Base-by-base conservation (phyloP, 2,329 filamentous ascomycete species). In the Diaporthe capsici region DNA sequence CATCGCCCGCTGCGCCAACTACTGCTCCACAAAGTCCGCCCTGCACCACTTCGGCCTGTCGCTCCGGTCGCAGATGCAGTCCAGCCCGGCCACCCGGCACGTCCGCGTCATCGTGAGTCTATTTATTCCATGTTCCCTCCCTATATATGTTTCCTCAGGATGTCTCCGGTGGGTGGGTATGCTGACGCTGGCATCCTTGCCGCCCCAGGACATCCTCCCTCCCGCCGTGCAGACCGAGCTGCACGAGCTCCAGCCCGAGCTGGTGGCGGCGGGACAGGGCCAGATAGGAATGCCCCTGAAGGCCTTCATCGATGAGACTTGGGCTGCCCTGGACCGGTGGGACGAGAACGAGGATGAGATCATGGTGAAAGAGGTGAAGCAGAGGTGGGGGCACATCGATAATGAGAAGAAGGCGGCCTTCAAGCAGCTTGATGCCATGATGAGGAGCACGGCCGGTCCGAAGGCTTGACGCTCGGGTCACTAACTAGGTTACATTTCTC, bases 11-110 rank as follows among this genome's bases (percentile, higher is more conserved):
- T 84, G 87, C 78, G 84, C 86, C 1, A 88, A 87, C 49, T 91
- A 91, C 83, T 89, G 86, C 71, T 87, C 88, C 2, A 86, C 86
- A 15, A 91, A 91, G 79, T 86, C 88, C 0, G 89, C 89, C 3
- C 80, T 91, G 51, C 87, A 89, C 78, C 82, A 83, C 6, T 88
- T 88, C 70, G 79, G 84, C 34, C 81, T 78, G 78, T 81, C 81
- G 2, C 78, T 82, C n/a, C 78, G 81, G 37, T 67, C 76, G 6
- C 81, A 82, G 77, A 77, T 82, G 2, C 65, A 70, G 34, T 70
- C 65, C 20, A 70, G 65, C 49, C 49, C 65, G 15, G 75, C 77
- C 4, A 82, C 86, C 12, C 82, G 82, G 55, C 82, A 84, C 73
- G 76, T 85, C 55, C 78, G 76, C 47, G 84, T 91, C 12, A 80